phyloP scores from a whole-genome alignment of 768 basidiomycete species.

The Mycena albidolilacea region DNA sequence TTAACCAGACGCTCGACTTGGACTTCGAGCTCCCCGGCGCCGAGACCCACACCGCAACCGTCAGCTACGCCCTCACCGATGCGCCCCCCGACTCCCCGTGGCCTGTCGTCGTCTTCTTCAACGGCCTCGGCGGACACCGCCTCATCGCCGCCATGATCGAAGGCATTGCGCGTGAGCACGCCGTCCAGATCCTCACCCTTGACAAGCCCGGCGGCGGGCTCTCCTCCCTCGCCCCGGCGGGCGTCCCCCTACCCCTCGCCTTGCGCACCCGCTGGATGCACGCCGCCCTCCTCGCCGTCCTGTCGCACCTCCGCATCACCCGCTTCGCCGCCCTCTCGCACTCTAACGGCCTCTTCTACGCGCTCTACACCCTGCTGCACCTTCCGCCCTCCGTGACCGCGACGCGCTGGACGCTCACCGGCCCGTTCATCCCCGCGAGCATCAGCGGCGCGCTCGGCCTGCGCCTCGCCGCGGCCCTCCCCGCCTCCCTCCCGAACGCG shows the following conservation, averaged over 20 bases:
- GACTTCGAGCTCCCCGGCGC: slow-evolving; percentile 19
- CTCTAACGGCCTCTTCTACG: slow-evolving; percentile 39
- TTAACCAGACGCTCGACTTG: slow-evolving; percentile 34
- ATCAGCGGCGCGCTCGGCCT: background rate
- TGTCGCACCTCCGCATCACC: slow-evolving; percentile 19
- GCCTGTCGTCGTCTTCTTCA: slow-evolving; percentile 40
- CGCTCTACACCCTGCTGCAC: slow-evolving; percentile 27
- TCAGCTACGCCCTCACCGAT: slow-evolving; percentile 26
- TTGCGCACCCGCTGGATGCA: slow-evolving; percentile 37
- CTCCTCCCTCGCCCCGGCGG: slow-evolving; percentile 6
- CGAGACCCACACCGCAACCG: slow-evolving; percentile 5
- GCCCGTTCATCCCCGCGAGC: background rate
- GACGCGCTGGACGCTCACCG: slow-evolving; percentile 4
- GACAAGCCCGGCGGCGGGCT: slow-evolving; percentile 33
- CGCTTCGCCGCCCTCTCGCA: slow-evolving; percentile 37
- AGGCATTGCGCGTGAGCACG: slow-evolving; percentile 32
- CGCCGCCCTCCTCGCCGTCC: slow-evolving; percentile 35
- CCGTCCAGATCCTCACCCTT: slow-evolving; percentile 34
- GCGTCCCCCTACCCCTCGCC: slow-evolving; percentile 14
- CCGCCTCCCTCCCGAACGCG: background rate
- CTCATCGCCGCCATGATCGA: slow-evolving; percentile 34
- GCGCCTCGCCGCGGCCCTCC: background rate
- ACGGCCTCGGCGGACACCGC: slow-evolving; percentile 39
- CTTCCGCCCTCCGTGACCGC: slow-evolving; percentile 6
- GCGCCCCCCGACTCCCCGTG: slow-evolving; percentile 20